These are phyloP conservation scores for Takashimella koratensis DNA, from an alignment of 1,284 basidiomycete species.

Conservation along the genomic window DNA sequence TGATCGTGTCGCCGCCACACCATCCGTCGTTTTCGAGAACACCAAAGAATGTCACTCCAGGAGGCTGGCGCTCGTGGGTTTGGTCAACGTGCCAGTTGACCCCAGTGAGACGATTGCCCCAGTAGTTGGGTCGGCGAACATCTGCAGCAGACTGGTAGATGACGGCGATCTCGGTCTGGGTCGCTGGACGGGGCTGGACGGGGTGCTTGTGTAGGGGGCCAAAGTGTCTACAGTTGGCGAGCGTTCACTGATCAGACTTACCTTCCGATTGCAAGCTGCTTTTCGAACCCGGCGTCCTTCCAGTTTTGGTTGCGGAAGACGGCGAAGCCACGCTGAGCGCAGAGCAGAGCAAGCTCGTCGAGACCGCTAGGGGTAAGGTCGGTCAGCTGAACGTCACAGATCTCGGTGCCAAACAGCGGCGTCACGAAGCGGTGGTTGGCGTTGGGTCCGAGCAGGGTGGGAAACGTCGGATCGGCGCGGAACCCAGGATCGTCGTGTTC, in stretches of 20 bases:
- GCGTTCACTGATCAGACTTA: too few relatives aligned
- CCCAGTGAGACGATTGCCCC: conserved; percentile 57
- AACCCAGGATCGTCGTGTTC: too few relatives aligned
- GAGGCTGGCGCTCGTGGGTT: conserved; percentile 82
- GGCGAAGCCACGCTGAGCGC: conserved; percentile 71
- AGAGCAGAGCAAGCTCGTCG: conserved; percentile 69
- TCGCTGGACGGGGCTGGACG: too few relatives aligned
- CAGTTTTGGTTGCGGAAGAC: conserved; percentile 50
- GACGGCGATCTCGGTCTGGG: too few relatives aligned
- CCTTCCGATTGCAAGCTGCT: conserved; percentile 46
- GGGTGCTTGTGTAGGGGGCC: too few relatives aligned
- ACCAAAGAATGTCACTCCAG: conserved; percentile 80
- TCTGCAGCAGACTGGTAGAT: conserved; percentile 60
- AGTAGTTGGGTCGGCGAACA: conserved; percentile 58
- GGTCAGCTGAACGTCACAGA: conserved; percentile 66
- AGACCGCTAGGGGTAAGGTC: conserved; percentile 51
- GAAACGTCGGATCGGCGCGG: too few relatives aligned
- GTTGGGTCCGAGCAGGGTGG: too few relatives aligned
- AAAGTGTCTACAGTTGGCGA: too few relatives aligned
- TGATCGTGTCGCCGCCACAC: conserved; percentile 79
- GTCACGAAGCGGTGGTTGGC: too few relatives aligned
- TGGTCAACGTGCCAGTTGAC: conserved; percentile 72
- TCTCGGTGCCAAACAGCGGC: conserved; percentile 70
- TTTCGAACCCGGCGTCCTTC: conserved; percentile 44
- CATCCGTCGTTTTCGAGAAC: conserved; percentile 63